These are phyloP conservation scores for Citropsis articulata DNA, from an alignment of 345 rosid species.

Conservation along the genomic window DNA sequence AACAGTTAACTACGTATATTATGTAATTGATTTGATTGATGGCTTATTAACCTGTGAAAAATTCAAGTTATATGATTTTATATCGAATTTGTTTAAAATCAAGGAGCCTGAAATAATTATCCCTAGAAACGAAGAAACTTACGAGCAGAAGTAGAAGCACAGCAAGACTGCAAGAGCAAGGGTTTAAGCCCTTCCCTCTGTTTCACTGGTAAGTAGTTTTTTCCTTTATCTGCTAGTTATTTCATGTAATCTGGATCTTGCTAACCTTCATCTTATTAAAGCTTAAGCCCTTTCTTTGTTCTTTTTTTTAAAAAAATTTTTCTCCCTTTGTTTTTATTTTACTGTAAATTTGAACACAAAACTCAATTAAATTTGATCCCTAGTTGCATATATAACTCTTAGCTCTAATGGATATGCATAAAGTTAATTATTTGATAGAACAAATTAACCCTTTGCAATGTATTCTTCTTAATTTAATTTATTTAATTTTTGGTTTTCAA, in stretches of 20 bases:
- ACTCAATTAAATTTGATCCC: neutral
- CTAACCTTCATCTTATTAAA: neutral
- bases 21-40: too few relatives aligned
- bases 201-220: constrained; percentile 3
- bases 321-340: neutral
- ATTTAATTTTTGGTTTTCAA: neutral
- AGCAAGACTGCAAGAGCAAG: neutral
- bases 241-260: neutral
- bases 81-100: too few relatives aligned
- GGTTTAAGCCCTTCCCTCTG: constrained; percentile 5
- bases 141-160: neutral
- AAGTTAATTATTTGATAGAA: neutral
- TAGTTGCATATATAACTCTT: neutral
- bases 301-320: neutral
- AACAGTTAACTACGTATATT: too few relatives aligned
- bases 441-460: neutral
- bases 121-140: neutral
- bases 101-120: neutral
- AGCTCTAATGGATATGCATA: neutral
- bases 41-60: too few relatives aligned
- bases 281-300: neutral
- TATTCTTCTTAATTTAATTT: neutral
- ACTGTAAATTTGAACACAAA: neutral
- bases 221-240: neutral
- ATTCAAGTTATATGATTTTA: too few relatives aligned